Conservation (phyloP, 257 asterid species). For the Solanum rostratum region DNA sequence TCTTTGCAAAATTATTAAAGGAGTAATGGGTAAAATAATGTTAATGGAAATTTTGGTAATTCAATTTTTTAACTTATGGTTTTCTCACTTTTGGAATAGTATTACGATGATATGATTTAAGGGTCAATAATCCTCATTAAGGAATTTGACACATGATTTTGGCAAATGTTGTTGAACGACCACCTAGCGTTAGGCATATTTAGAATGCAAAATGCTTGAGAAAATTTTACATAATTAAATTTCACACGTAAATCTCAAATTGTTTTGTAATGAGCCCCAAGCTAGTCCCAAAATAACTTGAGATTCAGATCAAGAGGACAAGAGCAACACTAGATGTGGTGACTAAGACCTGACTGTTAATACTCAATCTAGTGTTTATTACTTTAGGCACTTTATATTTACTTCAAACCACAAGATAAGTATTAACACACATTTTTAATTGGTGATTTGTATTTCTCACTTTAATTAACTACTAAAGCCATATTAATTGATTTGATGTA, state of each 20-base stretch:
- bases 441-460: neutral
- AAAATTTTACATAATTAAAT: no score
- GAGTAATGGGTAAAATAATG: neutral
- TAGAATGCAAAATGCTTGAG: no score
- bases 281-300: neutral
- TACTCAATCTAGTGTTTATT: neutral
- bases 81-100: neutral
- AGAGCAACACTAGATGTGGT: no score
- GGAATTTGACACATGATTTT: neutral
- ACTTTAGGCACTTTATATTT: neutral
- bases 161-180: neutral
- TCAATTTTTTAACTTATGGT: no score
- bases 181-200: no score
- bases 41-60: neutral
- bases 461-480: neutral
- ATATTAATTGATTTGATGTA: neutral
- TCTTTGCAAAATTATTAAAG: neutral
- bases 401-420: neutral
- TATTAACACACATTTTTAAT: neutral
- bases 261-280: no score
- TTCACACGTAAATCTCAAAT: no score
- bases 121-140: neutral
- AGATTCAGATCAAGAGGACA: no score
- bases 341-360: no score
- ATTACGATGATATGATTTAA: neutral